Evolutionary conservation across 2,329 filamentous ascomycete genomes (phyloP), one percentile per base, ranked within the genome.

Genomic region (Ophiostoma populinum): DNA sequence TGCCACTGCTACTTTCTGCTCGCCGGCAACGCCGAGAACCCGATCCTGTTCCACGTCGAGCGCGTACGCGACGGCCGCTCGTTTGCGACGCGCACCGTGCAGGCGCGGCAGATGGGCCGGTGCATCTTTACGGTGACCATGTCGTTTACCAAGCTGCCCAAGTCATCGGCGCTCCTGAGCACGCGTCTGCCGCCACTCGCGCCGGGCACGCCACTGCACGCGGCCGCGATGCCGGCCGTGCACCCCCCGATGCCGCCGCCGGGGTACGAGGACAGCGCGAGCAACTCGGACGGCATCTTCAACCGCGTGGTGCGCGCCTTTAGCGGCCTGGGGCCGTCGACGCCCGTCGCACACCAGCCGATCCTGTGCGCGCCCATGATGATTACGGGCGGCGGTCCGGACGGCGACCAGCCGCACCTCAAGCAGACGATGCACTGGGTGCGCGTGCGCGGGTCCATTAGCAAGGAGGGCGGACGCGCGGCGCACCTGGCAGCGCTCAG

Each of bases 1-100:
- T 94, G 92, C 80, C 90, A 98, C 67, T 95, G 90, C 69, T 98
- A 95, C 63, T 98, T 98, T 55, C 75, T 98, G 22, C 74, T 95
- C 2, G 86, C 87, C 5, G 90, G 90, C 19, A 80, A 87, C 50
- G 67, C 73, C 10, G 72, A 79, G 40, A 77, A 90, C 13, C 87
- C 90, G 21, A 80, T 95, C 45, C 67, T 94, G 42, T 95, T 93
- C 61, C 82, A 94, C 52, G 90, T 98, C 31, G 90, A 95, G 61
- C 72, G 81, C 35, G 83, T 98, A 32, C 77, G 90, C 37, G 83
- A 92, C 51, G 90, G 90, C 7, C 75, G 78, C 40, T 86, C 79
- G 34, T 98, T 86, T 54, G 77, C 82, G 36, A 95, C 90, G 24
- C 69, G 90, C 36, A 95, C 87, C 1, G 90, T 98, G n/a, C 87